Evolutionary conservation across 768 basidiomycete species (phyloP).

Genomic region (Coprinellus micaceus): DNA sequence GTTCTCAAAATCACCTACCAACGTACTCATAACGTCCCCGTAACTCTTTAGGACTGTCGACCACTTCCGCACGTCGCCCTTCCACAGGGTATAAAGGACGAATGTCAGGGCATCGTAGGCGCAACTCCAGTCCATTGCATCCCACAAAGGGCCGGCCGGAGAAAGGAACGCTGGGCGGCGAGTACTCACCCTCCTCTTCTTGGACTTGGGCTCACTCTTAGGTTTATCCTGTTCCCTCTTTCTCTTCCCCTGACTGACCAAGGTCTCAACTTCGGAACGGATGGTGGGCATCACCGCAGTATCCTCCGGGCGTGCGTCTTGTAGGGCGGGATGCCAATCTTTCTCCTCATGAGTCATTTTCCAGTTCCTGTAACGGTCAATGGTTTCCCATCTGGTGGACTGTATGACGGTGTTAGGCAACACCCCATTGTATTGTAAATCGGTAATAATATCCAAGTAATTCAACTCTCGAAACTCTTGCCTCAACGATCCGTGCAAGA

Average conservation of each 20-base stretch:
- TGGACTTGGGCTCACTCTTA: neutral
- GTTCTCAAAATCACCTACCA: neutral
- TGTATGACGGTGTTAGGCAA: slow-evolving; percentile 10
- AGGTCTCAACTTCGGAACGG: no score
- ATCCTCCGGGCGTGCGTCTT: no score
- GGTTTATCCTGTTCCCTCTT: neutral
- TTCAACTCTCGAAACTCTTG: slow-evolving; percentile 35
- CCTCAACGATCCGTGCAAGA: slow-evolving; percentile 17
- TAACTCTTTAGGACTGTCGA: neutral
- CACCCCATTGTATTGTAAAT: slow-evolving; percentile 17
- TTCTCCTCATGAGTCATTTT: neutral
- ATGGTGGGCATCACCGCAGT: no score
- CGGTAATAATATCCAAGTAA: slow-evolving; percentile 32
- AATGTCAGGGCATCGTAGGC: neutral
- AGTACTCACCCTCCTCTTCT: neutral
- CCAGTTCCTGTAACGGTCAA: neutral
- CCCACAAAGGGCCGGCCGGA: neutral
- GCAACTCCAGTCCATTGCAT: neutral
- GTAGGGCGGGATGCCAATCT: no score
- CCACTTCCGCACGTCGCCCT: neutral
- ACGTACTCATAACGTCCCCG: neutral
- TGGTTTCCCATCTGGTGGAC: neutral
- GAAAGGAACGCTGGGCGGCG: no score
- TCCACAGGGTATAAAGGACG: neutral
- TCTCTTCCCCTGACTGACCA: neutral